These are phyloP conservation scores for Stephanodiscus minutulus DNA, from an alignment of 108 stramenopile species.

Conservation along the genomic window DNA sequence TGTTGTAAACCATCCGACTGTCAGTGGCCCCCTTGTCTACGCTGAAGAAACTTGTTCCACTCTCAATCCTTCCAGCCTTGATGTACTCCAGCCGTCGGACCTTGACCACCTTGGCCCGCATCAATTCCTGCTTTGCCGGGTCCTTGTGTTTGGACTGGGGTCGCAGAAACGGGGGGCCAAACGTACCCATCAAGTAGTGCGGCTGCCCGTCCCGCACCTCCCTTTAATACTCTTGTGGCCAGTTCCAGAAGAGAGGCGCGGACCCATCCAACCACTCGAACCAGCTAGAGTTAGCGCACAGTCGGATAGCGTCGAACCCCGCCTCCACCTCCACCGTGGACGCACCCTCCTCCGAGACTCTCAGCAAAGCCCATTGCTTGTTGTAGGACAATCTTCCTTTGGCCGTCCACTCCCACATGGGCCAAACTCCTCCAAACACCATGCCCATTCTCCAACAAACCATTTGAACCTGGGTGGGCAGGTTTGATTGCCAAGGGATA, in stretches of 20 bases:
- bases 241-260: slow-evolving; percentile 44
- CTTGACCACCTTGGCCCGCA: slow-evolving; percentile 18
- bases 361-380: not conserved
- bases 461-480: no score
- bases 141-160: not conserved
- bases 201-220: slow-evolving; percentile 30
- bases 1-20: slow-evolving; percentile 36
- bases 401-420: not conserved
- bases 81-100: slow-evolving; percentile 26
- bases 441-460: no score
- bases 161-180: not conserved
- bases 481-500: no score
- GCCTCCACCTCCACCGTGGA: slow-evolving; percentile 21
- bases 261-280: slow-evolving; percentile 51
- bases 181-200: slow-evolving; percentile 1
- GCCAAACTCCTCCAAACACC: no score
- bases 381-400: not conserved
- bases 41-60: slow-evolving; percentile 1
- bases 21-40: not conserved
- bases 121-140: not conserved
- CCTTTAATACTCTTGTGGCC: slow-evolving; percentile 15
- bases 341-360: slow-evolving; percentile 27
- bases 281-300: not conserved
- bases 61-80: not conserved
- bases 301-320: slow-evolving; percentile 16